Conservation (phyloP, 208 protist genomes). For the Vickermania spadyakhi region DNA sequence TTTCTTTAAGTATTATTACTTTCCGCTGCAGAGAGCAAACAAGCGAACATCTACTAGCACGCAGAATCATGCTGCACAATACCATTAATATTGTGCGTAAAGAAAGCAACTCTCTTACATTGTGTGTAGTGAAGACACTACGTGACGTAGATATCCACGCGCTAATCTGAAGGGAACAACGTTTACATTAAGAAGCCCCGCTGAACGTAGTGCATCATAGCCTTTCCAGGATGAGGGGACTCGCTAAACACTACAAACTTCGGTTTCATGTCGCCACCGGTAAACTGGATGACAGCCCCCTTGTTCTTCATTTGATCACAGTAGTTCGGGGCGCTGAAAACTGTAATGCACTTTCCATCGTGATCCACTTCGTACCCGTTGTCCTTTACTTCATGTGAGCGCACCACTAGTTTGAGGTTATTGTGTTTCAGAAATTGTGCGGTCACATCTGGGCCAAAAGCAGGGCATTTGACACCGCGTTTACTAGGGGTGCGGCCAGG, state of each 20-base stretch:
- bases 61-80: too few relatives aligned
- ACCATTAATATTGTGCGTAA: too few relatives aligned
- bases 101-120: too few relatives aligned
- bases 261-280: conserved; percentile 61
- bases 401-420: conserved; percentile 90
- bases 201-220: conserved; percentile 72
- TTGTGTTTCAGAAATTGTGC: conserved; percentile 93
- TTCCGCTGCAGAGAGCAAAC: too few relatives aligned
- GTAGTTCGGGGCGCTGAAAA: conserved; percentile 99
- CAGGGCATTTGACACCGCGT: conserved; percentile 91
- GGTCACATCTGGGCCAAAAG: conserved; percentile 98
- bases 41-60: too few relatives aligned
- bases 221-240: conserved; percentile 73
- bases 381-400: conserved; percentile 97
- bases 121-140: too few relatives aligned
- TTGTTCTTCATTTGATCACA: conserved; percentile 95
- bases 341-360: conserved; percentile 87
- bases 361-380: conserved; percentile 95
- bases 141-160: too few relatives aligned
- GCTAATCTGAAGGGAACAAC: too few relatives aligned
- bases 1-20: too few relatives aligned
- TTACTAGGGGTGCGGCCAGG: conserved; percentile 89
- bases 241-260: conserved; percentile 64
- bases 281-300: conserved; percentile 85
- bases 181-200: conserved; percentile 44